phyloP scores from a whole-genome alignment of 2,329 filamentous ascomycete genomes.

The Aureobasidium sp. region DNA sequence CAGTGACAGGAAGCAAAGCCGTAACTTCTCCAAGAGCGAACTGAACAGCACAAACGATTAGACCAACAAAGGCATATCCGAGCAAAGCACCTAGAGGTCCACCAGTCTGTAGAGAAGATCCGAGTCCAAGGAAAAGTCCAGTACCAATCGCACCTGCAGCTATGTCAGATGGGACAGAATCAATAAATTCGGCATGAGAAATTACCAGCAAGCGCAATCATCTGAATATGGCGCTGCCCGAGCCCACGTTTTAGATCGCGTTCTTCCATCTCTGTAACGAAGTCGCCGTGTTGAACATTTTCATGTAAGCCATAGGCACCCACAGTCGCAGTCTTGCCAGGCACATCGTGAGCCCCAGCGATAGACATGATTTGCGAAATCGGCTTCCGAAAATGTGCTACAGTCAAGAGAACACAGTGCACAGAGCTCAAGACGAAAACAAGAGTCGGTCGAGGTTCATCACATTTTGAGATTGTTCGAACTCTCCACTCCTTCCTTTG shows the following conservation, averaged over 20 bases:
- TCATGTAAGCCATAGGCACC: neutral
- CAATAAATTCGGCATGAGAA: fast-evolving
- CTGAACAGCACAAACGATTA: slow-evolving; percentile 75
- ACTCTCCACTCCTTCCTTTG: neutral
- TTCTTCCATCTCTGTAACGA: neutral
- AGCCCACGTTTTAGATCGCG: slow-evolving; percentile 16
- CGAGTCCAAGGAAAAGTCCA: slow-evolving; percentile 62
- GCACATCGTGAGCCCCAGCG: neutral
- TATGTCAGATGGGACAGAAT: neutral
- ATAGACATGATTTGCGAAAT: neutral
- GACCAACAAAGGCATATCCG: slow-evolving; percentile 60
- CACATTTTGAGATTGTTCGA: neutral
- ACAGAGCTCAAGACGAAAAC: neutral
- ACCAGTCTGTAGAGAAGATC: slow-evolving; percentile 40
- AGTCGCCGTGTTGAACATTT: neutral
- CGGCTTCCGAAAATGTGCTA: neutral
- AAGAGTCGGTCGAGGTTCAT: too few relatives aligned
- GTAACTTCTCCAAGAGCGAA: slow-evolving; percentile 76
- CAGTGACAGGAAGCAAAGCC: slow-evolving; percentile 66
- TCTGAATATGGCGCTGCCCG: slow-evolving; percentile 18
- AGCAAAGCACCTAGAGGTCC: slow-evolving; percentile 61
- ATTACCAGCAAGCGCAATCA: slow-evolving; percentile 30
- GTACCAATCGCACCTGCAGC: slow-evolving; percentile 59
- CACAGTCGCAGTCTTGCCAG: neutral
- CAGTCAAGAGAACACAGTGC: neutral